These are phyloP conservation scores for Exophiala oligosperma DNA, from an alignment of 2,329 filamentous ascomycete species.

Conservation along the genomic window DNA sequence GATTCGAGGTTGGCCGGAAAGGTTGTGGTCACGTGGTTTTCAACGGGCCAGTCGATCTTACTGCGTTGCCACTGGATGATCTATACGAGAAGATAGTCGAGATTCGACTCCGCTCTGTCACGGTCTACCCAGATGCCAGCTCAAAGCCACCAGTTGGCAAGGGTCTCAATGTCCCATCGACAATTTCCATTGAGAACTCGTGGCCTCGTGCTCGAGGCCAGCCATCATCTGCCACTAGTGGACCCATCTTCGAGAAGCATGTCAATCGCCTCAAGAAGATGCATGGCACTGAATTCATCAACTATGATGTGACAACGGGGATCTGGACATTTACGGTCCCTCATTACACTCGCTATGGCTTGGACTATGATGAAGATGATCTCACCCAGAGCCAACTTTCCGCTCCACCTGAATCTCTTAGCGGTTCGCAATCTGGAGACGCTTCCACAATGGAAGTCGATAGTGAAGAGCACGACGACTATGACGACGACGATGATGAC, in stretches of 20 bases:
- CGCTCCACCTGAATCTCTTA: constrained; percentile 50
- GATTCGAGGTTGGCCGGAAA: constrained; percentile 79
- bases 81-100: constrained; percentile 75
- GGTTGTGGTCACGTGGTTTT: constrained; percentile 82
- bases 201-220: constrained; percentile 75
- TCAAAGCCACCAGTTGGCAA: constrained; percentile 83
- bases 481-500: constrained; percentile 49
- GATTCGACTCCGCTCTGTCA: constrained; percentile 75
- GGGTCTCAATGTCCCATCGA: constrained; percentile 87
- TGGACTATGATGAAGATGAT: constrained; percentile 75
- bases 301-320: constrained; percentile 76
- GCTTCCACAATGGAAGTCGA: constrained; percentile 30
- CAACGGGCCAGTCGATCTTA: constrained; percentile 78
- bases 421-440: constrained; percentile 13
- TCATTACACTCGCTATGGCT: constrained; percentile 93
- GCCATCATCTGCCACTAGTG: constrained; percentile 58
- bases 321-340: constrained; percentile 92
- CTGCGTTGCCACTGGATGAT: constrained; percentile 73
- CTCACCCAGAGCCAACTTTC: constrained; percentile 50
- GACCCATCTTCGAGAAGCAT: constrained; percentile 75
- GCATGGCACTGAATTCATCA: constrained; percentile 75
- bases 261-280: constrained; percentile 78
- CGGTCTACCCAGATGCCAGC: constrained; percentile 75
- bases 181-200: constrained; percentile 85
- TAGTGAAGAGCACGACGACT: constrained; percentile 30